A percentile compares a stretch with the other conserved stretches of the same genome.
Conservation (phyloP, 257 asterid species). For the Solanum commersonii region DNA sequence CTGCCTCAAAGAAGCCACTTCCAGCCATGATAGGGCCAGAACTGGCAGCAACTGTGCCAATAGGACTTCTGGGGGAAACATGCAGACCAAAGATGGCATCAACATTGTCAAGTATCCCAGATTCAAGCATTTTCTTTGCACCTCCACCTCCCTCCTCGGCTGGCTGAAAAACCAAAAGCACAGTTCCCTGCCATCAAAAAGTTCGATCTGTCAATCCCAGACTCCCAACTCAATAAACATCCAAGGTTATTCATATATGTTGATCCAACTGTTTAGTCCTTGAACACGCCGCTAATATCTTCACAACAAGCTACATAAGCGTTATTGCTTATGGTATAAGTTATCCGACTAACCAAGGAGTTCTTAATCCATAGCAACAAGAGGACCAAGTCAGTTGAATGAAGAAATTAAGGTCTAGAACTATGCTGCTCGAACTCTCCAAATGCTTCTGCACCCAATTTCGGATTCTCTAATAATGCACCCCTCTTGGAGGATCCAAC, state of each 20-base stretch:
- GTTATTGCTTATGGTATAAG: not conserved
- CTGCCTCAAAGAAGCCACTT: slow-evolving; percentile 53
- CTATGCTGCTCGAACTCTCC: not conserved
- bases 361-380: not conserved
- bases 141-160: slow-evolving; percentile 79
- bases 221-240: not conserved
- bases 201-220: not conserved
- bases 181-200: slow-evolving; percentile 43
- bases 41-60: slow-evolving; percentile 30
- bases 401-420: not conserved
- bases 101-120: slow-evolving; percentile 37
- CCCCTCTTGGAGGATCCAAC: not conserved
- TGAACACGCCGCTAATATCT: not conserved
- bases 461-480: not conserved
- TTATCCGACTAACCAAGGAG: not conserved
- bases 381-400: not conserved
- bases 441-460: not conserved
- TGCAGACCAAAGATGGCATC: slow-evolving; percentile 66
- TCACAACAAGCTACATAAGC: not conserved
- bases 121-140: slow-evolving; percentile 54
- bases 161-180: slow-evolving; percentile 62
- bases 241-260: not conserved
- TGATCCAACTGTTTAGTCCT: not conserved
- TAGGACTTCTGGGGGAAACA: slow-evolving; percentile 14
- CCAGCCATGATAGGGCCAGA: slow-evolving; percentile 54